Percentiles rank a stretch among this genome's conserved stretches.
Evolutionary conservation across 2,329 filamentous ascomycete species (phyloP).

Genomic region (Teratosphaeria viscida): DNA sequence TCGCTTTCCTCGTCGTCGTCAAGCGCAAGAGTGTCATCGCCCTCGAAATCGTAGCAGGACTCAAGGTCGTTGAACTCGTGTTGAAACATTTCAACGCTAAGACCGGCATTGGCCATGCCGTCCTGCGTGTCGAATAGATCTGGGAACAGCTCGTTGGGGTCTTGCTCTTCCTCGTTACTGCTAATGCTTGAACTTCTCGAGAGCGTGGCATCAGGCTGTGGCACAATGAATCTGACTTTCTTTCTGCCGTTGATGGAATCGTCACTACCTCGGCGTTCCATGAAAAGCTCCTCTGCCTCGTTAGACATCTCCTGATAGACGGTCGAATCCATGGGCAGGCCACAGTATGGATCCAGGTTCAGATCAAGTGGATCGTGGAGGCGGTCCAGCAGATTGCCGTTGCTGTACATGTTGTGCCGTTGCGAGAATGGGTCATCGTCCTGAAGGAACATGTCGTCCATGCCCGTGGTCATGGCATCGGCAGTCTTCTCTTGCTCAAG

Average conservation of each 20-base stretch:
- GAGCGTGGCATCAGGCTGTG: conserved; percentile 16
- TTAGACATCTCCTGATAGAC: conserved; percentile 17
- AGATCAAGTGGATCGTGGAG: conserved; percentile 9
- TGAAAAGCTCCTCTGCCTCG: conserved; percentile 18
- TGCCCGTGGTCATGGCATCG: conserved; percentile 10
- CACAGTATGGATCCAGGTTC: conserved; percentile 21
- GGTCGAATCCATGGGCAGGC: conserved; percentile 12
- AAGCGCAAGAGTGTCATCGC: conserved; percentile 21
- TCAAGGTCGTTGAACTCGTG: conserved; percentile 18
- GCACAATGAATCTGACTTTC: conserved; percentile 23
- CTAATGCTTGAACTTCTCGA: conserved; percentile 22
- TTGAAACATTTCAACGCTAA: conserved; percentile 13
- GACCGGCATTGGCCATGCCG: conserved; percentile 8
- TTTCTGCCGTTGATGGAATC: conserved; percentile 19
- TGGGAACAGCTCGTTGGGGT: conserved; percentile 23
- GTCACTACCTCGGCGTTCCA: conserved; percentile 13
- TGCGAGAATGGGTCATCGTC: conserved; percentile 3
- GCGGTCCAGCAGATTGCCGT: conserved; percentile 6
- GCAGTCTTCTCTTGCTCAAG: conserved; percentile 10
- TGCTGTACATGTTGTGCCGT: conserved; percentile 5
- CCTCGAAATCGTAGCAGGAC: conserved; percentile 26
- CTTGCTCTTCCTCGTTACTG: conserved; percentile 18
- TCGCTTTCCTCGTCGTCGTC: conserved; percentile 18
- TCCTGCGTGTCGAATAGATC: conserved; percentile 24
- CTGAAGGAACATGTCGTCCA: conserved; percentile 15